Percentiles rank a stretch among this genome's conserved stretches.
Evolutionary conservation across 768 basidiomycete genomes (phyloP).

Genomic region (Mycena haematopus): DNA sequence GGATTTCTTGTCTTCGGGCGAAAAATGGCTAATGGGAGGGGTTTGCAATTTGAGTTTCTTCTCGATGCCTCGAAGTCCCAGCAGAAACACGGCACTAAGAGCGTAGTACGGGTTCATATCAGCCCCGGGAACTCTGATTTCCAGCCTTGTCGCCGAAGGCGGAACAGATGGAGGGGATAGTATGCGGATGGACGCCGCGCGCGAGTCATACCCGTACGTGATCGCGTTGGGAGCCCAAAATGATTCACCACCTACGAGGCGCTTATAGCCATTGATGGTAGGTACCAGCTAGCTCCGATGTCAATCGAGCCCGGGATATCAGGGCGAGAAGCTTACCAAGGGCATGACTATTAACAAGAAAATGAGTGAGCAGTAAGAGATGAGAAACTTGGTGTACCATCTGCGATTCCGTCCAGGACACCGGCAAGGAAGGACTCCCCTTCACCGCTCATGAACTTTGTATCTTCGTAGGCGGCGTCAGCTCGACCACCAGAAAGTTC

Average conservation of each 20-base stretch:
- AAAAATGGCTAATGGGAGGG: slow-evolving; percentile 71
- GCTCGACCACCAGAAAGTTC: slow-evolving; percentile 69
- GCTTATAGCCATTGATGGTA: slow-evolving; percentile 97
- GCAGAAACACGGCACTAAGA: slow-evolving; percentile 83
- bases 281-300: slow-evolving; percentile 66
- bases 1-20: slow-evolving; percentile 59
- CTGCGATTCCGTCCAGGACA: slow-evolving; percentile 85
- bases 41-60: slow-evolving; percentile 71
- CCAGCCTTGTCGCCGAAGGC: slow-evolving; percentile 83
- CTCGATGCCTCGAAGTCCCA: slow-evolving; percentile 89
- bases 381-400: slow-evolving; percentile 58
- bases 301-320: background rate
- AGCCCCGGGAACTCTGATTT: slow-evolving; percentile 94
- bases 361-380: background rate
- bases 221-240: slow-evolving; percentile 95
- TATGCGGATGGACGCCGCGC: slow-evolving; percentile 90
- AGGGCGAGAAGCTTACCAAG: slow-evolving; percentile 53
- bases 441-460: slow-evolving; percentile 80
- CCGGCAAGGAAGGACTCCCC: slow-evolving; percentile 97
- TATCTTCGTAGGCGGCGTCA: slow-evolving; percentile 80
- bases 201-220: slow-evolving; percentile 96
- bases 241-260: slow-evolving; percentile 90
- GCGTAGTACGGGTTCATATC: slow-evolving; percentile 96
- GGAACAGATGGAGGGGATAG: slow-evolving; percentile 91
- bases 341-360: slow-evolving; percentile 68